Percentiles rank a stretch among this genome's conserved stretches.
Evolutionary conservation across 176 grass and related monocot genomes (phyloP).

Genomic region (Bothriochloa decipiens): DNA sequence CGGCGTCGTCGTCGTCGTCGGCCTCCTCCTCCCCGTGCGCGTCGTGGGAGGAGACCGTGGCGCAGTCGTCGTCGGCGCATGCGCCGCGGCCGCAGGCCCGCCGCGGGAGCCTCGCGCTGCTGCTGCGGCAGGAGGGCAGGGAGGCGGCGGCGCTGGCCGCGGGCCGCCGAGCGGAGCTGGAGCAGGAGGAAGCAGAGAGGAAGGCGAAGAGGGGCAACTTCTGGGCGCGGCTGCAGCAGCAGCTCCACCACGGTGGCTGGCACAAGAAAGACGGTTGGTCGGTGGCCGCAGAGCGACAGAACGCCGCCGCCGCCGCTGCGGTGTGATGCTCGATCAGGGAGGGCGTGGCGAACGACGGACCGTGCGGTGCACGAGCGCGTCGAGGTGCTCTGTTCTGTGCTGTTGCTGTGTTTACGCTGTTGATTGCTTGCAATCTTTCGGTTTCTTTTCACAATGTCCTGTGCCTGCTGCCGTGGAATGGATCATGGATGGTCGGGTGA

Average conservation of each 20-base stretch:
- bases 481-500: conserved; percentile 1
- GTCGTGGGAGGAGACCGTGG: conserved; percentile 30
- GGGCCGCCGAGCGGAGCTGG: neutral
- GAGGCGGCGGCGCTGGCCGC: neutral
- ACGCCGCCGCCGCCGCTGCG: conserved; percentile 30
- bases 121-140: conserved; percentile 42
- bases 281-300: conserved; percentile 43
- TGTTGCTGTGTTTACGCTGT: conserved; percentile 3
- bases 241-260: conserved; percentile 40
- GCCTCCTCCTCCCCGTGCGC: conserved; percentile 35
- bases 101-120: conserved; percentile 45
- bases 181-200: conserved; percentile 20
- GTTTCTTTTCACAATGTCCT: neutral
- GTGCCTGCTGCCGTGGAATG: too few species aligned
- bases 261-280: conserved; percentile 54
- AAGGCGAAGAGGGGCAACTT: conserved; percentile 61
- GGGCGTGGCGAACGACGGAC: neutral
- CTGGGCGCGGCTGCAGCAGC: conserved; percentile 74
- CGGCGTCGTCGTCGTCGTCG: conserved; percentile 33
- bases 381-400: neutral
- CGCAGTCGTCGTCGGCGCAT: conserved; percentile 31
- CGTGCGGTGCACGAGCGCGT: neutral
- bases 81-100: conserved; percentile 33
- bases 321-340: conserved; percentile 8
- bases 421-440: neutral